Evolutionary conservation across 805 yeast genomes (phyloP).

Genomic region (Geotrichum ghanense): DNA sequence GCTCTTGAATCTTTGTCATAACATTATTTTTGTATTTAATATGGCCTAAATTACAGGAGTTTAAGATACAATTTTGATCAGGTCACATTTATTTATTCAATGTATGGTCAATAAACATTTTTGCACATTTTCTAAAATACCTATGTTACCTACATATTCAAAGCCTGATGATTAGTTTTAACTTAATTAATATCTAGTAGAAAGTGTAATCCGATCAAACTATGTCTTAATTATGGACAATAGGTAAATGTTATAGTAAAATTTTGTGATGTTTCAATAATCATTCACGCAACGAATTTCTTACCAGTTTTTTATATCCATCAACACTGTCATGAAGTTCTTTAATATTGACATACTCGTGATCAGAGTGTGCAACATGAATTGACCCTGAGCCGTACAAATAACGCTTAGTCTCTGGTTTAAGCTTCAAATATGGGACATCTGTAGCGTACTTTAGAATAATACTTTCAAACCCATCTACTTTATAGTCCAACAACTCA

Average conservation of each 20-base stretch:
- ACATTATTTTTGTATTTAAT: neutral
- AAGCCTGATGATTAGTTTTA: no score
- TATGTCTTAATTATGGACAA: no score
- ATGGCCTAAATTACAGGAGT: neutral
- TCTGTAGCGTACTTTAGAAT: slow-evolving; percentile 44
- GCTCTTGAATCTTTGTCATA: slow-evolving; percentile 24
- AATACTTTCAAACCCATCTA: slow-evolving; percentile 51
- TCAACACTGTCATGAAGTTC: slow-evolving; percentile 40
- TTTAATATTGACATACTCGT: slow-evolving; percentile 38
- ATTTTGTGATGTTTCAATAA: no score
- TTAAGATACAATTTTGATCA: no score
- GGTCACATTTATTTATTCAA: no score
- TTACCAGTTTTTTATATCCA: slow-evolving; percentile 39
- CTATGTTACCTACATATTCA: no score
- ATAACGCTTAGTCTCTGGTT: slow-evolving; percentile 31
- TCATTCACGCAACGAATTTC: neutral
- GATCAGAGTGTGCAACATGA: slow-evolving; percentile 46
- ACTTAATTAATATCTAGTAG: no score
- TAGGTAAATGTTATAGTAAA: no score
- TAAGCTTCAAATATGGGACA: slow-evolving; percentile 33
- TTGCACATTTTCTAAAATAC: no score
- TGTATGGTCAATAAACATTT: no score
- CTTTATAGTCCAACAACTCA: slow-evolving; percentile 40
- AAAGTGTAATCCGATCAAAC: no score
- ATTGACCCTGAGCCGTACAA: slow-evolving; percentile 61